Base-by-base conservation (phyloP, 495 filamentous ascomycete species). In the Amphirosellinia nigrospora region DNA sequence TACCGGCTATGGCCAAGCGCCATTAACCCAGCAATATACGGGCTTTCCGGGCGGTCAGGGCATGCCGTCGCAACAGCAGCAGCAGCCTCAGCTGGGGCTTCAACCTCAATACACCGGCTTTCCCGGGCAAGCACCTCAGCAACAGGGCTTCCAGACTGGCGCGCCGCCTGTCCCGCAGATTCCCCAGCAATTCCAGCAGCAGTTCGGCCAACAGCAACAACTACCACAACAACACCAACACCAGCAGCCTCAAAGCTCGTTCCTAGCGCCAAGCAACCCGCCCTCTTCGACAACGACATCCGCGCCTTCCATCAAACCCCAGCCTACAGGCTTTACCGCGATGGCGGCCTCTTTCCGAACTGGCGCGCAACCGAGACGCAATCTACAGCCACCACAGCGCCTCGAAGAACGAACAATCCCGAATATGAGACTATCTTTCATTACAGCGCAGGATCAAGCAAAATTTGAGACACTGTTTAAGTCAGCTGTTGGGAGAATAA, bases 391-490 rank as follows among this genome's bases (percentile, higher is more conserved):
- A 78, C 82, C 28, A 79, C 79, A 62, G 70, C 81, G 70, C 70
- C 85, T 23, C 80, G 85, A 26, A 82, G 79, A 69, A 70, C 72
- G 6, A 84, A 82, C 34, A 94, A 97, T 99, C 60, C 96, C 96
- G n/a, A 98, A 92, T 76, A 96, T 98, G 66, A 86, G 96, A 56
- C 83, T 99, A 53, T 97, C 94, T 7, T 99, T 98, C 74, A 94
- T 99, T 66, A 98, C 96, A 1, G 94, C 92, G 28, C 89, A 92
- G 72, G 96, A 99, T 75, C 96, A 99, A 78, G 91, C 95, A 68
- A 97, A 96, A 80, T 99, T 99, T 75, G 96, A 99, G 85, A 94
- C 97, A 70, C 84, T 99, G 10, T 99, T 99, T 83, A 98, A 96
- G 82, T 95, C 93, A 59, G 96, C 96, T 10, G 94, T 94, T 43